Conservation (phyloP, 371 early-diverging fungal species). For the Rhizomucor pusillus region DNA sequence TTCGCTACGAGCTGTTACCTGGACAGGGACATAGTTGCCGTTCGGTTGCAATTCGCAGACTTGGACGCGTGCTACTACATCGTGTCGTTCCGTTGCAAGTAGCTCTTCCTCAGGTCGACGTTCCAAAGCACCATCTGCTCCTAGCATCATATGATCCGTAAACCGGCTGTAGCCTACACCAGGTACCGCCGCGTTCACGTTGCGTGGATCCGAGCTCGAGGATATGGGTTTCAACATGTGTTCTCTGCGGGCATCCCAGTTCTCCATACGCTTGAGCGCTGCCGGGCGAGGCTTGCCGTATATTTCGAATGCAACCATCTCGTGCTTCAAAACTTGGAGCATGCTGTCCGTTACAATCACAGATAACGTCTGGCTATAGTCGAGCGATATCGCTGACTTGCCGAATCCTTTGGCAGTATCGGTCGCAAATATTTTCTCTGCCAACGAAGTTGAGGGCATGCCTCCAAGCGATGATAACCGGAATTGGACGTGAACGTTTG, state of each 20-base stretch:
- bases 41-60: conserved; percentile 64
- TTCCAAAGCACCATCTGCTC: conserved; percentile 29
- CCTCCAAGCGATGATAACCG: conserved; percentile 65
- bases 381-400: conserved; percentile 47
- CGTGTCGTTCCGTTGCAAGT: conserved; percentile 66
- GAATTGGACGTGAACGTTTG: conserved; percentile 81
- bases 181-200: conserved; percentile 13
- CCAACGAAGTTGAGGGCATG: conserved; percentile 31
- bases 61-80: conserved; percentile 67
- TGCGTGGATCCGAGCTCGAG: conserved; percentile 1
- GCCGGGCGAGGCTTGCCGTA: conserved; percentile 59
- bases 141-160: conserved; percentile 18
- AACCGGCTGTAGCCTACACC: conserved; percentile 7
- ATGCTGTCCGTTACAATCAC: conserved; percentile 45
- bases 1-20: conserved; percentile 52
- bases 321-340: conserved; percentile 40
- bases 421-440: conserved; percentile 68
- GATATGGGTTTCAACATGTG: conserved; percentile 15
- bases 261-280: conserved; percentile 55
- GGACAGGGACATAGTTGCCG: conserved; percentile 75
- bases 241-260: conserved; percentile 60
- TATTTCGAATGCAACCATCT: conserved; percentile 56
- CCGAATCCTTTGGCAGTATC: conserved; percentile 62
- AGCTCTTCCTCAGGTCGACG: conserved; percentile 67
- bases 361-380: conserved; percentile 64